Conservation (phyloP, 768 basidiomycete species). For the Pilatotrama ljubarskyi region DNA sequence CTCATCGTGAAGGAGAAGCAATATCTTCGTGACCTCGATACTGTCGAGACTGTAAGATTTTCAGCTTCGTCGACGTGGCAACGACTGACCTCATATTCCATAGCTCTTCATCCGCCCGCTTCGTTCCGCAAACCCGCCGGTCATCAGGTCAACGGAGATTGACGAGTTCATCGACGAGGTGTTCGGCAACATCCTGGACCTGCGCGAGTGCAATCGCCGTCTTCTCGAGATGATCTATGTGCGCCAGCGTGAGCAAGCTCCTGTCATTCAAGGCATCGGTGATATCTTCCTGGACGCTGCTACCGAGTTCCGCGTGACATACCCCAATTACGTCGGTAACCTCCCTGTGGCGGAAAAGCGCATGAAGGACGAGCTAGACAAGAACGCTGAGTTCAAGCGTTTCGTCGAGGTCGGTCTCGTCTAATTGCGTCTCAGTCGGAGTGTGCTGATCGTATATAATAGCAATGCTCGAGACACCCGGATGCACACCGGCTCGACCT, state of each 20-base stretch:
- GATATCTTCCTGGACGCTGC: conserved; percentile 88
- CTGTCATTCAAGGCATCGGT: conserved; percentile 82
- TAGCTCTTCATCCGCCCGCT: conserved; percentile 57
- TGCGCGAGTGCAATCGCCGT: conserved; percentile 80
- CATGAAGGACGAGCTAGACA: conserved; percentile 82
- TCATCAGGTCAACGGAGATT: conserved; percentile 56
- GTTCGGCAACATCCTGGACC: conserved; percentile 84
- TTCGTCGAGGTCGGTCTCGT: conserved; percentile 72
- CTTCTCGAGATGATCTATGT: conserved; percentile 87
- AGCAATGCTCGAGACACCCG: conserved; percentile 54
- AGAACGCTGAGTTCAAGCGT: conserved; percentile 75
- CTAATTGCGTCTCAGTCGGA: background rate
- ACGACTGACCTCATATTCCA: background rate
- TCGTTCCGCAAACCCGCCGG: conserved; percentile 52
- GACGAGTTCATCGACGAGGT: conserved; percentile 88
- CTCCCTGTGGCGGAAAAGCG: conserved; percentile 84
- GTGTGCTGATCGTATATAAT: background rate
- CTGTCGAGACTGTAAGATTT: conserved; percentile 65
- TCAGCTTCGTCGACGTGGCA: conserved; percentile 42
- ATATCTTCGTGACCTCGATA: conserved; percentile 84
- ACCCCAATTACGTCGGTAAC: conserved; percentile 84
- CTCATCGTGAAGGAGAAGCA: conserved; percentile 88
- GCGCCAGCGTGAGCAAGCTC: conserved; percentile 80
- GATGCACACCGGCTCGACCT: conserved; percentile 66
- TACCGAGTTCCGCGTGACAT: conserved; percentile 82